phyloP scores from a whole-genome alignment of 139 green algal species.

The Chlamydomonas sphaeroides region DNA sequence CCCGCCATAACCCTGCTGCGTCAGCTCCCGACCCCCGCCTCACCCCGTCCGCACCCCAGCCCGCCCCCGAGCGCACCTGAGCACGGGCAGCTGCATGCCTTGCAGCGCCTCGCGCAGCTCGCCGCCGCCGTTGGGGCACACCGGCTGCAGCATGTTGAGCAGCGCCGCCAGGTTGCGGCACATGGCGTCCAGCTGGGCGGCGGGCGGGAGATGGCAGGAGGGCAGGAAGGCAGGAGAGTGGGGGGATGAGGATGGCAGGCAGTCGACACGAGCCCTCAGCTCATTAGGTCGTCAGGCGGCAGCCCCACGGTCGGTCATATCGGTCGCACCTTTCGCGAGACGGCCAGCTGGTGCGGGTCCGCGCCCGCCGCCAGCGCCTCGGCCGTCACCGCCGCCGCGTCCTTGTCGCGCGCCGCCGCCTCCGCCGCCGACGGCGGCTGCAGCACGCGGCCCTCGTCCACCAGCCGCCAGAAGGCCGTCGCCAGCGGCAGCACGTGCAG shows the following conservation, averaged over 20 bases:
- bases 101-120: not conserved
- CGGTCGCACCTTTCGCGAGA: too few species aligned
- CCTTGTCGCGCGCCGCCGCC: not conserved
- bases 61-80: constrained; percentile 3
- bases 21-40: not conserved
- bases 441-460: not conserved
- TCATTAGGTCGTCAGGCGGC: too few species aligned
- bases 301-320: too few species aligned
- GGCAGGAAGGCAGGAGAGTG: too few species aligned
- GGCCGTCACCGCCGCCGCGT: not conserved
- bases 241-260: too few species aligned
- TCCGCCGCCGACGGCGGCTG: not conserved
- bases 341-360: too few species aligned
- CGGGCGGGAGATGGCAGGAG: too few species aligned
- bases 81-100: not conserved
- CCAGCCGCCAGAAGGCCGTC: not conserved
- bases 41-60: not conserved
- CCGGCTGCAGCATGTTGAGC: constrained; percentile 24
- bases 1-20: not conserved
- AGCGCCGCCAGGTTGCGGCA: constrained; percentile 12
- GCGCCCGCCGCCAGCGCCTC: too few species aligned
- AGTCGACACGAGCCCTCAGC: too few species aligned
- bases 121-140: not conserved
- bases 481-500: constrained; percentile 5
- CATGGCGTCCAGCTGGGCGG: not conserved